Evolutionary conservation across 2,329 filamentous ascomycete genomes (phyloP).

Genomic region (Metarhizium album): DNA sequence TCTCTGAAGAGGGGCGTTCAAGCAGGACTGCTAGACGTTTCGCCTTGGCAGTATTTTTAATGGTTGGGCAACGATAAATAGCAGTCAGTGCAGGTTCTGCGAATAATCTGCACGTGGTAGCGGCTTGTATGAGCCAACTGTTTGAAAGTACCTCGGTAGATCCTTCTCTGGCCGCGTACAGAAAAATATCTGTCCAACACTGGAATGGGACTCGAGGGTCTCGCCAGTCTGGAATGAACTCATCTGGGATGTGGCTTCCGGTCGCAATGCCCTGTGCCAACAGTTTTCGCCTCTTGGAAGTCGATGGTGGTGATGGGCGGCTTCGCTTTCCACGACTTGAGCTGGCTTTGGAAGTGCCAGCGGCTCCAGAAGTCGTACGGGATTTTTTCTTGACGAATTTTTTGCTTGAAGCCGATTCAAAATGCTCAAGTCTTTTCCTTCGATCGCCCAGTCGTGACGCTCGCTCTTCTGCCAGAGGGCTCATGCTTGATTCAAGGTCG

Average conservation of each 20-base stretch:
- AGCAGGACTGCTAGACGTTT: slow-evolving; percentile 41
- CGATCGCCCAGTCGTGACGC: not conserved
- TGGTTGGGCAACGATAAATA: slow-evolving; percentile 58
- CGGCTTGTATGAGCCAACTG: slow-evolving; percentile 55
- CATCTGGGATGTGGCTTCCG: slow-evolving; percentile 6
- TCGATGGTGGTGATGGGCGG: slow-evolving; percentile 6
- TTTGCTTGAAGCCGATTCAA: not conserved
- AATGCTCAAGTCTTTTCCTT: not conserved
- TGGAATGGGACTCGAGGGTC: slow-evolving; percentile 50
- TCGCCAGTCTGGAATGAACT: slow-evolving; percentile 42
- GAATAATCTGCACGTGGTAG: slow-evolving; percentile 53
- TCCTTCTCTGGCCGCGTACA: slow-evolving; percentile 46
- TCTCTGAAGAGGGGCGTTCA: slow-evolving; percentile 35
- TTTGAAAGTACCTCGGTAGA: slow-evolving; percentile 32
- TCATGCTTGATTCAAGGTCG: not conserved
- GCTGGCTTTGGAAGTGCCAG: not conserved
- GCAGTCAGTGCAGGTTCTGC: slow-evolving; percentile 62
- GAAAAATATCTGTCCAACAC: slow-evolving; percentile 59
- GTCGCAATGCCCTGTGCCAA: not conserved
- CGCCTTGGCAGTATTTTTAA: slow-evolving; percentile 37
- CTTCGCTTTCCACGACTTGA: slow-evolving; percentile 12
- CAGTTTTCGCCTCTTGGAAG: slow-evolving; percentile 9
- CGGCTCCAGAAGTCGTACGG: not conserved
- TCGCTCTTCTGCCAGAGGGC: not conserved
- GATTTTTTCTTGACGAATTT: not conserved